A percentile compares a stretch with the other conserved stretches of the same genome.
Conservation (phyloP, 2,329 filamentous ascomycete species). For the Aspergillus calidoustus region DNA sequence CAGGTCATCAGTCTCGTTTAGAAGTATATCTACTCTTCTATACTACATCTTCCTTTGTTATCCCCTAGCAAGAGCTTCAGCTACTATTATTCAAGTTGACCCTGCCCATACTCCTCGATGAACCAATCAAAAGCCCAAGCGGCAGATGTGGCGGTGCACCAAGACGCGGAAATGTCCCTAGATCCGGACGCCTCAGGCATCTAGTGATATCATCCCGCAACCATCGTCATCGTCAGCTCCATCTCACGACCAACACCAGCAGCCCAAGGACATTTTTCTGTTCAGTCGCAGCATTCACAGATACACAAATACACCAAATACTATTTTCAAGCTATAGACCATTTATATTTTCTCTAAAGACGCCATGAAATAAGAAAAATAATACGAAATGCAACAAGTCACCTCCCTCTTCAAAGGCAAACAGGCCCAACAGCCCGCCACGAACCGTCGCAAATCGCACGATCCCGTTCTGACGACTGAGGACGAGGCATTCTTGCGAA, state of each 20-base stretch:
- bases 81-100: too few relatives aligned
- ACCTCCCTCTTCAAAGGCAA: constrained; percentile 50
- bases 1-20: too few relatives aligned
- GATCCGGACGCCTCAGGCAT: neutral
- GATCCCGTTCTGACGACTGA: constrained; percentile 61
- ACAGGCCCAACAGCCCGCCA: constrained; percentile 19
- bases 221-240: neutral
- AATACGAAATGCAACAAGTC: constrained; percentile 46
- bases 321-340: neutral
- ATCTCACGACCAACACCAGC: neutral
- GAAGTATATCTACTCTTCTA: too few relatives aligned
- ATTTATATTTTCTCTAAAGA: neutral
- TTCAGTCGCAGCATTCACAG: neutral
- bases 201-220: neutral
- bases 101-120: too few relatives aligned
- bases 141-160: neutral
- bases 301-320: neutral
- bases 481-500: constrained; percentile 62
- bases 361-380: constrained; percentile 2
- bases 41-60: too few relatives aligned
- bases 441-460: constrained; percentile 36
- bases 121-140: neutral
- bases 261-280: neutral
- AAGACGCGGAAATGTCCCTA: neutral
- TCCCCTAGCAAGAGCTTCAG: neutral